Base-by-base conservation (phyloP, 2,329 filamentous ascomycete species). In the Capronia coronata region DNA sequence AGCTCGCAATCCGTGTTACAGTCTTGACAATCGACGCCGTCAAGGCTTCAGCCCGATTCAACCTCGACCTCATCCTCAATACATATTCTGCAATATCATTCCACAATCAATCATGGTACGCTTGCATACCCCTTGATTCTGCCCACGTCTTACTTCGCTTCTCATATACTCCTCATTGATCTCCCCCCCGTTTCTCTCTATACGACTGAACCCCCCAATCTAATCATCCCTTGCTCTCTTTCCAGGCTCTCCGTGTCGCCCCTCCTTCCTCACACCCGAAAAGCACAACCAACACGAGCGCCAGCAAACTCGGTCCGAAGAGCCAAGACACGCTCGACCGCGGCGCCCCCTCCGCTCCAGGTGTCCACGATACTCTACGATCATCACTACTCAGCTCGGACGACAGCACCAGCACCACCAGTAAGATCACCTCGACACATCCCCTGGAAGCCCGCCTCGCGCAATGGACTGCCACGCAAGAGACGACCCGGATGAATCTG, bases 351-450 rank as follows among this genome's bases (percentile, higher is more conserved):
- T 96, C 91, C 1, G 91, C 89, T 13, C 90, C 90, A 0, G 91
- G 91, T 61, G 77, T 97, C 57, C 90, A 94, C 77, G 93, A 97
- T 75, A 90, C 86, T 14, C 85, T 98, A 61, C 90, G 93, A 64
- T 76, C 82, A 61, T 82, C 80, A n/a, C 74, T 74, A 46, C 67
- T 71, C 45, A 63, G 71, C 49, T 64, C 69, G 65, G 61, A 57
- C 63, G 65, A 65, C 37, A 54, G 54, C 25, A 57, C 4, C n/a
- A 19, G 18, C 14, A 37, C 34, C 34, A 37, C 16, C n/a, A 37
- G 34, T 11, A 37, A 37, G 19, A 37, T 62, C 60, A 65, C 79
- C 56, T 87, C 82, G 37, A 72, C 84, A 2, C 93, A 98, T 75
- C 93, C 93, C 0, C 86, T 98, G 63, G 93, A 97, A 73, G 76